Evolutionary conservation across 1,284 basidiomycete species (phyloP).

Genomic region (Erythrobasidium hasegawianum): DNA sequence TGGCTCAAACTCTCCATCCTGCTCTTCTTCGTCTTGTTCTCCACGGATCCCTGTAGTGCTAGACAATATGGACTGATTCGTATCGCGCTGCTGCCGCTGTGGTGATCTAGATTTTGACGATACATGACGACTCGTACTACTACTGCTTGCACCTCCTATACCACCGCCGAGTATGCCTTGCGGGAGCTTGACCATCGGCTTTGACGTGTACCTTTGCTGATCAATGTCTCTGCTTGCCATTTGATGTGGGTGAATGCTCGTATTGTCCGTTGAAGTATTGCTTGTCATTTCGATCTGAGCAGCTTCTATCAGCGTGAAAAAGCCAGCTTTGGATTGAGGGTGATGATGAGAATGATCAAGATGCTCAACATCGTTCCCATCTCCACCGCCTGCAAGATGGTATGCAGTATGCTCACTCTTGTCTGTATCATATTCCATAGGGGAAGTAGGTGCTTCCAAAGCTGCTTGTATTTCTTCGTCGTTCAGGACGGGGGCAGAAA

Average conservation of each 20-base stretch:
- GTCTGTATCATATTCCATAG: no score
- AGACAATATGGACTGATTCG: no score
- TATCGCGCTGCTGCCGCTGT: no score
- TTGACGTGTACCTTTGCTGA: not conserved
- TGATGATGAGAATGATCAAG: not conserved
- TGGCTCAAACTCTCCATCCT: constrained; percentile 1
- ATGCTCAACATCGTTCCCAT: no score
- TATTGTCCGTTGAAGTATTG: not conserved
- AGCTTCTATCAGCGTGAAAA: not conserved
- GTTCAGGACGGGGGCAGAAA: no score
- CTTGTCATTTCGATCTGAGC: not conserved
- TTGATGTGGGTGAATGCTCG: no score
- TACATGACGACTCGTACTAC: not conserved
- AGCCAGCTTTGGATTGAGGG: not conserved
- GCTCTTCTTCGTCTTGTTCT: not conserved
- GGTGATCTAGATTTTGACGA: no score
- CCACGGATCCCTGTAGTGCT: not conserved
- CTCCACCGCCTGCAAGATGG: no score
- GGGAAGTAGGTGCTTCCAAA: no score
- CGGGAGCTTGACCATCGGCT: not conserved
- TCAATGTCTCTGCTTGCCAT: not conserved
- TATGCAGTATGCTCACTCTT: no score
- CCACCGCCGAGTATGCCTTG: not conserved
- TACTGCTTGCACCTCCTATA: not conserved
- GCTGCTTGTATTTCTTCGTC: no score